Evolutionary conservation across 306 rosid genomes (phyloP), one percentile per base, ranked within the genome.

Genomic region (Boehmeria nivea): DNA sequence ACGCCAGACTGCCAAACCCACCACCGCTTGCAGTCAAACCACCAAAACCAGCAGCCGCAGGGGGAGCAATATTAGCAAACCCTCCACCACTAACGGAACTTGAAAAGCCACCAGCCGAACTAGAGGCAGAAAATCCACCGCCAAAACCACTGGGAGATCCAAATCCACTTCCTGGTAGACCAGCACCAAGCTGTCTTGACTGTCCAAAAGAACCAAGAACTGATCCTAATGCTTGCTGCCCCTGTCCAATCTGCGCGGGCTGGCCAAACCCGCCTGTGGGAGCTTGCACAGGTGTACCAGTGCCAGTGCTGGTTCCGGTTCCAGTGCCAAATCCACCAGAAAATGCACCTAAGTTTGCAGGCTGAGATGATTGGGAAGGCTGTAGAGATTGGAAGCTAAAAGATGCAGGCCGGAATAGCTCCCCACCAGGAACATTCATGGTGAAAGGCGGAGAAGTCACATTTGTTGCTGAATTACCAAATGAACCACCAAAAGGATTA

Each of bases 161-260:
- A 61, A 81, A 73, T 64, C 81, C 76, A 66, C 68, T 39, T 54
- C 88, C 94, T 13, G 76, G 77, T 33, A 74, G 55, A 80, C 73
- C 73, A 36, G 77, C 59, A 23, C 95, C 96, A 71, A 84, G 78
- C 62, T 91, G 96, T 66, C 98, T 84, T 45, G 96, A 87, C 61
- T 87, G 96, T 64, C 98, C 98, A 68, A 91, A 91, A 72, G 70
- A 38, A 75, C 99, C 89, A 39, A 91, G 87, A 70, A 82, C 94
- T 39, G 91, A 87, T 46, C 93, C 87, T 48, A 87, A 81, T 66
- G 88, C 95, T 77, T 91, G 93, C 75, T 84, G 94, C 61, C 94
- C 96, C 8, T 71, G 63, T 59, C 95, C 93, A 66, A 81, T 70
- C 73, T 74, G 93, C 8, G 89, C 47, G 1, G 87, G 84, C 74